These are phyloP conservation scores for Leonotis leonurus DNA, from an alignment of 257 asterid species.

Conservation along the genomic window DNA sequence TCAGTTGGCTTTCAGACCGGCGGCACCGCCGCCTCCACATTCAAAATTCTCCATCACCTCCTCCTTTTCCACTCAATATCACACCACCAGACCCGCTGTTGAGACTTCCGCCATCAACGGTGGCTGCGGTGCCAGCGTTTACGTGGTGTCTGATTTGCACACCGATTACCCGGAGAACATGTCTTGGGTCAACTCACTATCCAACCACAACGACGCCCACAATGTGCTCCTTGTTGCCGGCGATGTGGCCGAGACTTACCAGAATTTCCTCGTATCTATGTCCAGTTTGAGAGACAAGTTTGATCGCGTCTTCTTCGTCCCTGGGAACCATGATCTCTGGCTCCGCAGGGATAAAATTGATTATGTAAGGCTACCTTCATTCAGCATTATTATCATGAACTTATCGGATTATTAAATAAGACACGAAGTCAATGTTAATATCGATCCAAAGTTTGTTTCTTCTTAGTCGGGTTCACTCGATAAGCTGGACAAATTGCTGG, in stretches of 20 bases:
- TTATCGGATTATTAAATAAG: neutral
- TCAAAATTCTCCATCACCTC: conserved; percentile 9
- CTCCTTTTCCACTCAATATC: conserved; percentile 6
- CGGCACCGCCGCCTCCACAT: conserved; percentile 14
- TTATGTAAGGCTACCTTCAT: conserved; percentile 28
- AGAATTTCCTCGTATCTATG: conserved; percentile 54
- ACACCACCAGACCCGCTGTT: conserved; percentile 29
- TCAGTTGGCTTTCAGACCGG: neutral
- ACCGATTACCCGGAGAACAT: conserved; percentile 70
- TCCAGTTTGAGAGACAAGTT: conserved; percentile 64
- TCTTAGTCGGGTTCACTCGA: conserved; percentile 57
- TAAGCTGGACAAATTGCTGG: conserved; percentile 65
- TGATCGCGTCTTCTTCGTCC: conserved; percentile 64
- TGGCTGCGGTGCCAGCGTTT: conserved; percentile 35
- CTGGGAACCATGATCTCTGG: conserved; percentile 92
- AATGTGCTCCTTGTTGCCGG: conserved; percentile 78
- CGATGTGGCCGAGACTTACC: conserved; percentile 78
- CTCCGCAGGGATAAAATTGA: conserved; percentile 49
- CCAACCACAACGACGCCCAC: conserved; percentile 17
- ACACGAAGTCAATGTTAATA: neutral
- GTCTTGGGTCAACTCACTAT: conserved; percentile 54
- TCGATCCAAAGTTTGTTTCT: neutral
- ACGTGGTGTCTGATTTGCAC: conserved; percentile 80
- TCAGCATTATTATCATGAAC: neutral
- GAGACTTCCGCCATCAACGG: conserved; percentile 21